phyloP scores from a whole-genome alignment of 2,329 filamentous ascomycete genomes.

The Hypoxylon sp. region DNA sequence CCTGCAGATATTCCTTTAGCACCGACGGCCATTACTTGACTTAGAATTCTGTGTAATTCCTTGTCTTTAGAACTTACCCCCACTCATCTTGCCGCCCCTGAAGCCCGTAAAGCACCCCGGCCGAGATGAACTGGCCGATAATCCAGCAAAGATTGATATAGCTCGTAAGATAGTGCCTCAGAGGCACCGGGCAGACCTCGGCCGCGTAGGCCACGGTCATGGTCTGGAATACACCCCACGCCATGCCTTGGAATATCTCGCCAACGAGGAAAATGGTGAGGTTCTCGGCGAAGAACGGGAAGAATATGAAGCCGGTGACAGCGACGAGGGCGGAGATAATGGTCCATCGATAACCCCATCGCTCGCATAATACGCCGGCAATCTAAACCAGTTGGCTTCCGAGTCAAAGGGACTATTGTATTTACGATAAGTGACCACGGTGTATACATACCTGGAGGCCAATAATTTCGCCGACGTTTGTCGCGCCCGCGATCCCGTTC shows the following conservation, averaged over 20 bases:
- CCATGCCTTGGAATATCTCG: slow-evolving; percentile 57
- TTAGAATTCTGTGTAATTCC: background rate
- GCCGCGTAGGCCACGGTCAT: slow-evolving; percentile 49
- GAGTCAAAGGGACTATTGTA: background rate
- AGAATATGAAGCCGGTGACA: slow-evolving; percentile 56
- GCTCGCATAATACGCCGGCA: slow-evolving; percentile 58
- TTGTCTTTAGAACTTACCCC: slow-evolving; percentile 42
- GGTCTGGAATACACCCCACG: slow-evolving; percentile 52
- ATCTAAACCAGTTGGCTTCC: slow-evolving; percentile 39
- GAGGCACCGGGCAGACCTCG: slow-evolving; percentile 48
- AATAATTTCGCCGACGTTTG: slow-evolving; percentile 59
- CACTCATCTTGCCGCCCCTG: slow-evolving; percentile 44
- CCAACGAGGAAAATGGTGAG: slow-evolving; percentile 54
- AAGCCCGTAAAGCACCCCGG: slow-evolving; percentile 48
- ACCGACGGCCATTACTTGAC: background rate
- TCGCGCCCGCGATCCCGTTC: slow-evolving; percentile 59
- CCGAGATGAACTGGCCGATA: slow-evolving; percentile 56
- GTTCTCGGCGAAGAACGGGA: slow-evolving; percentile 55
- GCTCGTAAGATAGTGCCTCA: slow-evolving; percentile 48
- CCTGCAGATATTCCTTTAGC: slow-evolving; percentile 32
- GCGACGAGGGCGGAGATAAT: slow-evolving; percentile 54
- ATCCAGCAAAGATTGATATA: slow-evolving; percentile 51
- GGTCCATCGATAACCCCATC: slow-evolving; percentile 55
- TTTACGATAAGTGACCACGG: background rate
- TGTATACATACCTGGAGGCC: slow-evolving; percentile 53